Conservation (phyloP, 306 rosid genomes). For the Boehmeria nivea region DNA sequence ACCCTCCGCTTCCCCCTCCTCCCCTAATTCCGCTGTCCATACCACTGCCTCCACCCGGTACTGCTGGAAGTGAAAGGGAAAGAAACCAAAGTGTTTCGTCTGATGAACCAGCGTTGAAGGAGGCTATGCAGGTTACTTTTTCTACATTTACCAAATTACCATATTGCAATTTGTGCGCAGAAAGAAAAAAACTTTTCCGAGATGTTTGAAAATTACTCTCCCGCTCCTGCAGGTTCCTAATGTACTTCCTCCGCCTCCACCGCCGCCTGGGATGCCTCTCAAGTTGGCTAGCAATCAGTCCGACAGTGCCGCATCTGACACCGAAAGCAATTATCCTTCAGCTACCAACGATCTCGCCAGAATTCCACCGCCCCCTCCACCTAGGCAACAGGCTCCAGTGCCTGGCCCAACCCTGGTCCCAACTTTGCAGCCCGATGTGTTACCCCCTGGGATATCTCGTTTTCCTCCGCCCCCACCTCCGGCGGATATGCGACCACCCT, state of each 20-base stretch:
- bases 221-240: constrained; percentile 48
- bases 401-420: constrained; percentile 60
- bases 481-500: constrained; percentile 74
- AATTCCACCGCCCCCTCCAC: constrained; percentile 77
- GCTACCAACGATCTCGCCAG: constrained; percentile 53
- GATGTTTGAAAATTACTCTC: too few species aligned
- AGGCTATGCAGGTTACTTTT: constrained; percentile 48
- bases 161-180: too few species aligned
- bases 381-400: constrained; percentile 61
- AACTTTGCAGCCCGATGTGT: constrained; percentile 60
- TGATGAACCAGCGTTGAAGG: constrained; percentile 54
- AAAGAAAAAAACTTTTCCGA: too few species aligned
- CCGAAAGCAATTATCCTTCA: constrained; percentile 40
- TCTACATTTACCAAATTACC: too few species aligned
- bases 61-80: constrained; percentile 49
- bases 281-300: constrained; percentile 44
- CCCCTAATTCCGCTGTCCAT: constrained; percentile 62
- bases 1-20: constrained; percentile 62
- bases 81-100: constrained; percentile 45
- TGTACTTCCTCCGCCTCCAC: constrained; percentile 84
- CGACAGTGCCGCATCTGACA: constrained; percentile 47
- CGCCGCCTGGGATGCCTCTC: constrained; percentile 63
- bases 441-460: constrained; percentile 87
- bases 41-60: constrained; percentile 73
- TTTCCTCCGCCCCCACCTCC: constrained; percentile 88